Conservation (phyloP, 768 basidiomycete genomes). For the Postia placenta region DNA sequence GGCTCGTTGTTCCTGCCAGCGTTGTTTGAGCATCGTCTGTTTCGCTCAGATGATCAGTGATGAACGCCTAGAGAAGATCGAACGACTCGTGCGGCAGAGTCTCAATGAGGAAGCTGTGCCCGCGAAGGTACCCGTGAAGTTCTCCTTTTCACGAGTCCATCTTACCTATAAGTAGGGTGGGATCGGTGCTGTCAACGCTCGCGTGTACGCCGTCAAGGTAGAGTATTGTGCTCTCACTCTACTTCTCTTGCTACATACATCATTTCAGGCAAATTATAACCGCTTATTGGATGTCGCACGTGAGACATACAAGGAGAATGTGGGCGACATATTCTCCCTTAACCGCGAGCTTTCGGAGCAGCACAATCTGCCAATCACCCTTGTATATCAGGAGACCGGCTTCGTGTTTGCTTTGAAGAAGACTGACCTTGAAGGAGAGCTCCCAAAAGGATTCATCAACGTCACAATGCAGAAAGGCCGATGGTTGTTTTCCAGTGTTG, state of each 20-base stretch:
- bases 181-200: slow-evolving; percentile 66
- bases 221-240: neutral
- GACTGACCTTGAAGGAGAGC: slow-evolving; percentile 47
- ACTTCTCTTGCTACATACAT: neutral
- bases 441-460: slow-evolving; percentile 72
- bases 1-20: no score
- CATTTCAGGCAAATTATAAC: slow-evolving; percentile 62
- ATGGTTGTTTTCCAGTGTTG: slow-evolving; percentile 73
- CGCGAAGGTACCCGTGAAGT: slow-evolving; percentile 48
- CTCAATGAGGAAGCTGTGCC: slow-evolving; percentile 68
- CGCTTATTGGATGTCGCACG: slow-evolving; percentile 89
- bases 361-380: slow-evolving; percentile 56
- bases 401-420: slow-evolving; percentile 74
- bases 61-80: slow-evolving; percentile 59
- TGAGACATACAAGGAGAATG: slow-evolving; percentile 91
- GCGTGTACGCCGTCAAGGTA: slow-evolving; percentile 86
- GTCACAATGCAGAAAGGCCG: slow-evolving; percentile 59
- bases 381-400: slow-evolving; percentile 67
- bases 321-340: slow-evolving; percentile 78
- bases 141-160: neutral
- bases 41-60: slow-evolving; percentile 74
- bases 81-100: slow-evolving; percentile 47
- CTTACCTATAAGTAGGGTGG: slow-evolving; percentile 46
- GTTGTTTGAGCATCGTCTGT: neutral
- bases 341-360: slow-evolving; percentile 52